Conservation (phyloP, 106 monocot species). For the Dioscorea dumetorum region DNA sequence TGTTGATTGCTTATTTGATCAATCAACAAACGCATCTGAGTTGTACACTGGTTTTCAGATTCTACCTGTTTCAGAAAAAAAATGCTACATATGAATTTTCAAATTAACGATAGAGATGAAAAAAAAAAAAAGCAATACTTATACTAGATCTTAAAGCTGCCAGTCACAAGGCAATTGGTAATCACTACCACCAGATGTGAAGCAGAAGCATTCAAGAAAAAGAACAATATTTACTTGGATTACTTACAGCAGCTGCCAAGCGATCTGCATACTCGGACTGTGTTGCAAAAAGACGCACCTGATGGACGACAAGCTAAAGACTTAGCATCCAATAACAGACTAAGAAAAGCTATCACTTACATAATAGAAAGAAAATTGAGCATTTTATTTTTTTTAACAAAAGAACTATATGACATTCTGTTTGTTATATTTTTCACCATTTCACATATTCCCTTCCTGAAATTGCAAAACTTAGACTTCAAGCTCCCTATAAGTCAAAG, state of each 20-base stretch:
- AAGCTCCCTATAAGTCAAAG: too few relatives aligned
- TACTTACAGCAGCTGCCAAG: constrained; percentile 52
- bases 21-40: constrained; percentile 63
- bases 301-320: background rate
- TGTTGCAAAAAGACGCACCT: constrained; percentile 70
- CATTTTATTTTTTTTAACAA: too few relatives aligned
- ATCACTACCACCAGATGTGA: too few relatives aligned
- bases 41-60: constrained; percentile 77
- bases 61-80: constrained; percentile 46
- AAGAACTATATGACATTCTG: too few relatives aligned
- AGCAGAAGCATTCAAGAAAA: background rate
- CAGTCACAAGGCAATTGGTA: too few relatives aligned
- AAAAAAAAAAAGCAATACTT: too few relatives aligned
- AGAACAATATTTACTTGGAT: background rate
- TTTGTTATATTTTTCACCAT: too few relatives aligned
- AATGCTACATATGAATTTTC: background rate
- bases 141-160: too few relatives aligned
- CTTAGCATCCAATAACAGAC: background rate
- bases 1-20: constrained; percentile 84
- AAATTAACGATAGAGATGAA: constrained; percentile 7
- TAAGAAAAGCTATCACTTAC: background rate
- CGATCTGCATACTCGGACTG: constrained; percentile 79
- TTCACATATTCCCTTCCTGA: too few relatives aligned
- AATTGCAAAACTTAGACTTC: too few relatives aligned
- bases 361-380: background rate